Conservation (phyloP, 2,329 filamentous ascomycete species). For the Zymoseptoria ardabiliae region DNA sequence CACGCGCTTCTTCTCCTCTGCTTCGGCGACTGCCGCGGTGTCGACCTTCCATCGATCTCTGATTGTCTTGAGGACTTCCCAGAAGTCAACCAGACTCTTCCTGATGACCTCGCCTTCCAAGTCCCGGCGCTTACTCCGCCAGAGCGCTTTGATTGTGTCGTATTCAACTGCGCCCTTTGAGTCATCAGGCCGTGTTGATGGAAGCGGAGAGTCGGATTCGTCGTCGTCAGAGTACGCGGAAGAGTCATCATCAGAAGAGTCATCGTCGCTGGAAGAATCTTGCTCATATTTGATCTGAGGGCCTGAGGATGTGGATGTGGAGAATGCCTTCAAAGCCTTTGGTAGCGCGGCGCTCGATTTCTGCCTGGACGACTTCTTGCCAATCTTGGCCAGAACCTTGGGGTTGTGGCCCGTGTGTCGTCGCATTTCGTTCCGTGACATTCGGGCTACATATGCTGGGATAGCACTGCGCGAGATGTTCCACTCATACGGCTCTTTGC, state of each 20-base stretch:
- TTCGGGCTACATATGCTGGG: slow-evolving; percentile 36
- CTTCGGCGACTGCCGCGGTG: slow-evolving; percentile 48
- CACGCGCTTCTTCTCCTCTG: slow-evolving; percentile 50
- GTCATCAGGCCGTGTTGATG: slow-evolving; percentile 45
- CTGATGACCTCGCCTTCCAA: slow-evolving; percentile 47
- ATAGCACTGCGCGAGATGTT: slow-evolving; percentile 40
- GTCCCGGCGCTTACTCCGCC: slow-evolving; percentile 48
- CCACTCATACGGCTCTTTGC: slow-evolving; percentile 35
- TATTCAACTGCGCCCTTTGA: slow-evolving; percentile 47
- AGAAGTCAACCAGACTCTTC: slow-evolving; percentile 48
- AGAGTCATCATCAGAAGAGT: slow-evolving; percentile 42
- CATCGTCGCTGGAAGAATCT: slow-evolving; percentile 40
- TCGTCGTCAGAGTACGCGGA: slow-evolving; percentile 47
- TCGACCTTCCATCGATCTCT: slow-evolving; percentile 56
- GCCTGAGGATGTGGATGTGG: background rate
- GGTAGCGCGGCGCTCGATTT: slow-evolving; percentile 1
- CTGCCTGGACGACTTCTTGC: slow-evolving; percentile 29
- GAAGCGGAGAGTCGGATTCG: slow-evolving; percentile 49
- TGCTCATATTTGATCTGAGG: slow-evolving; percentile 26
- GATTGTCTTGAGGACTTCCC: slow-evolving; percentile 53
- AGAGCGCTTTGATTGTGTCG: slow-evolving; percentile 55
- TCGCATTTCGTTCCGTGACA: slow-evolving; percentile 41
- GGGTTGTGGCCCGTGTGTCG: slow-evolving; percentile 36
- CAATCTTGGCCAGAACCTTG: slow-evolving; percentile 33
- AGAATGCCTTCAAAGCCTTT: background rate